Evolutionary conservation across 345 rosid genomes (phyloP).

Genomic region (Psidium friedrichsthalianum): DNA sequence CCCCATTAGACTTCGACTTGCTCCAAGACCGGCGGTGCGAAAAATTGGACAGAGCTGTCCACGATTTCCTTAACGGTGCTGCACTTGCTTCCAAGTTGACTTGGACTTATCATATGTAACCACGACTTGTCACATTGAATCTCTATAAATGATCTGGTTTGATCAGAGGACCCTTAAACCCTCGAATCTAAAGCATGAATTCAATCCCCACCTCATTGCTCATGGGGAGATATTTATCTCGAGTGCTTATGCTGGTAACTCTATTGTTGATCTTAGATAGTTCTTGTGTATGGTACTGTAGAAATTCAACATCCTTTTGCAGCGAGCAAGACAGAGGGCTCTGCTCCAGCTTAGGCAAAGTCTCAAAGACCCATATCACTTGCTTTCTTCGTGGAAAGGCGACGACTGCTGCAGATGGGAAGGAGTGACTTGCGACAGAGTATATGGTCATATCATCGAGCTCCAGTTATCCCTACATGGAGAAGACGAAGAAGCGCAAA

Average conservation of each 20-base stretch:
- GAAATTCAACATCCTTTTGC: background rate
- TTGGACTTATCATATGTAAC: background rate
- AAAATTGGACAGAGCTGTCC: background rate
- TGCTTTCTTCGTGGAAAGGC: background rate
- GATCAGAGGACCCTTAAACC: background rate
- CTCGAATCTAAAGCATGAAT: background rate
- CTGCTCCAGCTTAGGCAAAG: background rate
- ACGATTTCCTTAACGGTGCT: background rate
- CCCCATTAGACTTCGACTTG: background rate
- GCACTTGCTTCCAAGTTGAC: background rate
- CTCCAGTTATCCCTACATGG: background rate
- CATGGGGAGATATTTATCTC: background rate
- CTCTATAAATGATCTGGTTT: background rate
- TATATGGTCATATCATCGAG: background rate
- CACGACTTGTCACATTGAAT: no score
- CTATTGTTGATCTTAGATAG: background rate
- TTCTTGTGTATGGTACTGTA: background rate
- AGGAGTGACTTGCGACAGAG: background rate
- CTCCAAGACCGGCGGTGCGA: accelerated
- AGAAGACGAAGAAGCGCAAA: background rate
- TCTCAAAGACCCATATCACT: background rate
- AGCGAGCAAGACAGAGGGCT: background rate
- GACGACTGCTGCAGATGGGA: background rate
- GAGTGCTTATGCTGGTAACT: background rate
- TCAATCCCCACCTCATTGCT: background rate